Conservation (phyloP, 306 rosid species). For the Vigna trinervia region DNA sequence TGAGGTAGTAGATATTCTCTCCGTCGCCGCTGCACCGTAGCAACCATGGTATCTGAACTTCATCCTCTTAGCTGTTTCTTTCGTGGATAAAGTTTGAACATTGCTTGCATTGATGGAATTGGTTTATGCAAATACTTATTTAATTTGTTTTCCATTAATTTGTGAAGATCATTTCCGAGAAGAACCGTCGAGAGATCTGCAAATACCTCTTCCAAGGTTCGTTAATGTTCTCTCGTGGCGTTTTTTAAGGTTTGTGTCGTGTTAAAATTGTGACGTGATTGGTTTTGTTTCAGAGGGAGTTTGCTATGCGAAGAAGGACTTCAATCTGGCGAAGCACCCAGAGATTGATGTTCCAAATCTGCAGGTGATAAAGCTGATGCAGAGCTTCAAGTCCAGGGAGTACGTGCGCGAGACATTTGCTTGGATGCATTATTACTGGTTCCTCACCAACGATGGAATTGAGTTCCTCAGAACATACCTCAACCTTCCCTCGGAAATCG, state of each 20-base stretch:
- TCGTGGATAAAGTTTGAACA: neutral
- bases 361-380: slow-evolving; percentile 94
- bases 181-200: slow-evolving; percentile 76
- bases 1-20: neutral
- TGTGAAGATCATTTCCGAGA: slow-evolving; percentile 71
- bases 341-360: slow-evolving; percentile 92
- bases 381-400: slow-evolving; percentile 91
- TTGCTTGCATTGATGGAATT: neutral
- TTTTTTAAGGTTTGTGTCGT: neutral
- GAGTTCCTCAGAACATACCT: slow-evolving; percentile 87
- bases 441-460: slow-evolving; percentile 86
- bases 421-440: slow-evolving; percentile 97
- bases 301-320: slow-evolving; percentile 81
- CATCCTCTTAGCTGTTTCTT: neutral
- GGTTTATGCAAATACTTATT: neutral
- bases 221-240: neutral
- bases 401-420: slow-evolving; percentile 91
- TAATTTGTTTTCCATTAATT: neutral
- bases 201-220: slow-evolving; percentile 80
- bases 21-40: slow-evolving; percentile 10
- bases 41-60: slow-evolving; percentile 42
- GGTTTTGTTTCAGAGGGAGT: slow-evolving; percentile 61
- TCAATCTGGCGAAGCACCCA: slow-evolving; percentile 77
- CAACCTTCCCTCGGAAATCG: slow-evolving; percentile 91
- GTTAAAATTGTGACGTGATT: neutral